These are phyloP conservation scores for Trichosanthes truncata DNA, from an alignment of 306 rosid genomes.

Conservation along the genomic window DNA sequence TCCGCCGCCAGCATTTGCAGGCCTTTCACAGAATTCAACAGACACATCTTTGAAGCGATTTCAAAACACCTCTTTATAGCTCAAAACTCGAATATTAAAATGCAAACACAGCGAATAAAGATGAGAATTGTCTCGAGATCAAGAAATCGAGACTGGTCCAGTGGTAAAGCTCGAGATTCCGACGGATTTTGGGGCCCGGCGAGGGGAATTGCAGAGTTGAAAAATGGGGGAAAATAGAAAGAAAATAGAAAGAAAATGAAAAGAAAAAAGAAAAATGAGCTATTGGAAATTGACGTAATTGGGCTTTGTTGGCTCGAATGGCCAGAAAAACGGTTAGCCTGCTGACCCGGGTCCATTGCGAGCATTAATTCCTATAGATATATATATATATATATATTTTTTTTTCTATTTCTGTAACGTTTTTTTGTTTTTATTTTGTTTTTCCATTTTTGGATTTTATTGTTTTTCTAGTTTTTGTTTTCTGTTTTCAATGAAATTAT, in stretches of 20 bases:
- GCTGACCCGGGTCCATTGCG: not conserved
- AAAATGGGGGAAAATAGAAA: not conserved
- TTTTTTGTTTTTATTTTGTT: not conserved
- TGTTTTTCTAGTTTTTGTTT: not conserved
- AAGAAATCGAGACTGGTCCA: not conserved
- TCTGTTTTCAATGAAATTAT: not conserved
- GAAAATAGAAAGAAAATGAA: not conserved
- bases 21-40: not conserved
- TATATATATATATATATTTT: too few species aligned
- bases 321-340: not conserved
- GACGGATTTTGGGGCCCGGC: not conserved
- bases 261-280: not conserved
- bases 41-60: not conserved
- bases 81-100: not conserved
- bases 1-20: not conserved
- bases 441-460: not conserved
- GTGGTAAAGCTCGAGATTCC: constrained; percentile 1
- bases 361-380: not conserved
- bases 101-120: not conserved
- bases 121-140: not conserved
- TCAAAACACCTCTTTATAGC: not conserved
- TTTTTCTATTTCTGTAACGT: not conserved
- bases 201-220: not conserved
- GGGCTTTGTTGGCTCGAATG: not conserved
- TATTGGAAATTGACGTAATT: not conserved